Percentiles rank a stretch among this genome's conserved stretches.
phyloP scores from a whole-genome alignment of 371 early-diverging fungal species.

The Mucor ambiguus region DNA sequence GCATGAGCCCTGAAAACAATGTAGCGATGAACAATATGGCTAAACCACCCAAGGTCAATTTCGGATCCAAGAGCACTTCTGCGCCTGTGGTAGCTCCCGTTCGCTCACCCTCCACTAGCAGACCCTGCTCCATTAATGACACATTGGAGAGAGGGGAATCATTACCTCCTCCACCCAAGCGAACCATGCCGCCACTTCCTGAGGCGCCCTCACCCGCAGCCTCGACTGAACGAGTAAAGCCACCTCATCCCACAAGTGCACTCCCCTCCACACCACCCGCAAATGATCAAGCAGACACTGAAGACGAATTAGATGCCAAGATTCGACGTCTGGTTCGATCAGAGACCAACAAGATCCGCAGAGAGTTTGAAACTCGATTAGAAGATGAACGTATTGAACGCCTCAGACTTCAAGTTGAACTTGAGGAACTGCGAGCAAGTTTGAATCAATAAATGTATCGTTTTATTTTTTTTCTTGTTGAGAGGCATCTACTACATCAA shows the following conservation, averaged over 20 bases:
- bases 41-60: slow-evolving; percentile 39
- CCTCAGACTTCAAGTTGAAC: slow-evolving; percentile 39
- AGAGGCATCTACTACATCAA: background rate
- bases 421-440: slow-evolving; percentile 35
- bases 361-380: slow-evolving; percentile 44
- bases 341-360: slow-evolving; percentile 48
- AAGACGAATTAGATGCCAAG: slow-evolving; percentile 40
- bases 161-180: slow-evolving; percentile 34
- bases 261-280: slow-evolving; percentile 16
- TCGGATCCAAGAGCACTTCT: background rate
- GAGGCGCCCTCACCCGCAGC: slow-evolving; percentile 2
- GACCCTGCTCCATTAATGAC: slow-evolving; percentile 5
- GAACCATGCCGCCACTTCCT: slow-evolving; percentile 47
- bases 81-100: background rate
- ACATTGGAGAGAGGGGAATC: slow-evolving; percentile 2
- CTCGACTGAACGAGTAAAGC: background rate
- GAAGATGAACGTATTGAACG: slow-evolving; percentile 49
- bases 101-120: slow-evolving; percentile 7
- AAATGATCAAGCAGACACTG: background rate
- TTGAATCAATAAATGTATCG: background rate
- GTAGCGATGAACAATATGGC: slow-evolving; percentile 25
- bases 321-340: slow-evolving; percentile 37
- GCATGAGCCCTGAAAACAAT: background rate
- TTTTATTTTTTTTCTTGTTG: background rate
- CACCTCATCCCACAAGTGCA: slow-evolving; percentile 1